Evolutionary conservation across 2,329 filamentous ascomycete species (phyloP), one percentile per base, ranked within the genome.

Genomic region (Coccinonectria pachysandricola): DNA sequence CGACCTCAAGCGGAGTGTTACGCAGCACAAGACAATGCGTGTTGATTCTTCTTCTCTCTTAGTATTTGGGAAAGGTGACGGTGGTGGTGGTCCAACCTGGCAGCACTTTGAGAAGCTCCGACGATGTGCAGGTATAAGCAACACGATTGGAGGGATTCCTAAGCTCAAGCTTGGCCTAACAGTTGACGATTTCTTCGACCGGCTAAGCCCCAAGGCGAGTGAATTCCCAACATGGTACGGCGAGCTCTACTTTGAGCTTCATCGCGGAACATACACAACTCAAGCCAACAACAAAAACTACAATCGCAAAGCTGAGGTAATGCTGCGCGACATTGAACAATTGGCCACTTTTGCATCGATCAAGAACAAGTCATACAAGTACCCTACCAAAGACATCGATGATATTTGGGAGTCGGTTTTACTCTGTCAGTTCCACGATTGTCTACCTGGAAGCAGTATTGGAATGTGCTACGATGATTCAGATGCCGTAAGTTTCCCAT

Each of bases 401-500:
- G 70, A 79, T 31, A 92, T 98, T 76, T 98, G 91, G 91, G 88
- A 96, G 60, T 69, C 71, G 29, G 79, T 88, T 3, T 66, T 96
- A 13, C 71, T 96, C 14, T 96, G 88, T 41, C 91, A 98, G 48
- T 98, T 98, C 65, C 91, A 98, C 40, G 91, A 98, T 51, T 96
- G 91, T 51, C 66, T 98, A 26, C 91, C 91, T 1, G 91, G 91
- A 30, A 95, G 85, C 50, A 83, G 76, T 17, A 96, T 98, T 43
- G 87, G 92, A 54, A 95, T 96, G 86, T 94, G 86, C 54, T 96
- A 96, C 46, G 84, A 93, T 52, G 91, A 98, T 50, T 93, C 87
- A 3, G 81, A 94, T 49, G 71, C 86, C 59, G 71, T 74, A 54
- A 51, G 58, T 18, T 8, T 16, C 17, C 5, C 13, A 5, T 11